Conservation (phyloP, 768 basidiomycete species). For the Hemileccinum impolitum region DNA sequence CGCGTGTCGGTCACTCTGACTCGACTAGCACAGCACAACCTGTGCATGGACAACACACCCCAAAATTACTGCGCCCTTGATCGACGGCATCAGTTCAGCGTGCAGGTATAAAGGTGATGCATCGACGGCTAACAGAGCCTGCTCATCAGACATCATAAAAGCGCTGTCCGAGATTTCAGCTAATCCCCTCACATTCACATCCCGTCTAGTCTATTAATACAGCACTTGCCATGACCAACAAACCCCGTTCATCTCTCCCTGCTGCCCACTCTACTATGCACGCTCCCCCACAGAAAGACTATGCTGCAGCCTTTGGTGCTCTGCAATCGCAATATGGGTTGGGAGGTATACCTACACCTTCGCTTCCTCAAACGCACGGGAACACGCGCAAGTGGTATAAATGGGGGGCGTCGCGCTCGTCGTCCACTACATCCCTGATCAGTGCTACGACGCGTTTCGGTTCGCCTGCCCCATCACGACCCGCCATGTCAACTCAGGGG, state of each 20-base stretch:
- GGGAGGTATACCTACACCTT: conserved; percentile 3
- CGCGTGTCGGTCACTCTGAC: too few species aligned
- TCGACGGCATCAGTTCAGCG: too few species aligned
- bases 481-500: not conserved
- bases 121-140: too few species aligned
- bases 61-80: too few species aligned
- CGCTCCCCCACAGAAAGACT: conserved; percentile 19
- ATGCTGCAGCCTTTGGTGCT: conserved; percentile 19
- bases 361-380: not conserved
- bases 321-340: conserved; percentile 22
- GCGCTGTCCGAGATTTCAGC: too few species aligned
- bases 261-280: not conserved
- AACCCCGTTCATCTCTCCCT: not conserved
- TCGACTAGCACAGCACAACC: too few species aligned
- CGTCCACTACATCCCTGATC: conserved; percentile 17
- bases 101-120: too few species aligned
- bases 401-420: conserved; percentile 10
- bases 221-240: not conserved
- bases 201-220: not conserved
- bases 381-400: conserved; percentile 19
- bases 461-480: not conserved
- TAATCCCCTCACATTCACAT: not conserved
- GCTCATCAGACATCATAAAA: too few species aligned
- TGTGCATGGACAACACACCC: too few species aligned
- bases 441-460: not conserved